A percentile compares a stretch with the other conserved stretches of the same genome.
Conservation (phyloP, 805 yeast genomes). For the Wickerhamiella domercqiae region DNA sequence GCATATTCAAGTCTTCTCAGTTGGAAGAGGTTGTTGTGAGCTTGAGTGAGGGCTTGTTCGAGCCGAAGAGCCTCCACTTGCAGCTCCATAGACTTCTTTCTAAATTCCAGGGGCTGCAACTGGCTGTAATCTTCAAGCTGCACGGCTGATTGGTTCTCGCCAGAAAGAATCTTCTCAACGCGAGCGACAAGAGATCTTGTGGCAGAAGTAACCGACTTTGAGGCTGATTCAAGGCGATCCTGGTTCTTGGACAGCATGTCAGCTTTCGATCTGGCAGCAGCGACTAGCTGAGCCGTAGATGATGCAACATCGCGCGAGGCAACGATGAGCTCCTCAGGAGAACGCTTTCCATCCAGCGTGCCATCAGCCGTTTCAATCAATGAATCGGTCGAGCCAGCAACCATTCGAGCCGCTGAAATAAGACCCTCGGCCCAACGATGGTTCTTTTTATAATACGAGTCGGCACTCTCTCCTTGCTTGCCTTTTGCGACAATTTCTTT, state of each 20-base stretch:
- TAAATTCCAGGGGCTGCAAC: conserved; percentile 62
- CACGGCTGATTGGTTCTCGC: conserved; percentile 23
- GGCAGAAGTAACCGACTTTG: conserved; percentile 56
- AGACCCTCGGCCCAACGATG: conserved; percentile 91
- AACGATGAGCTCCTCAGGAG: conserved; percentile 73
- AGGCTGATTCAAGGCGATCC: conserved; percentile 52
- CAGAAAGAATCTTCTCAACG: conserved; percentile 45
- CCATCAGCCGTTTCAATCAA: conserved; percentile 80
- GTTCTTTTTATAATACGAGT: conserved; percentile 72
- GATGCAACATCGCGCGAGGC: conserved; percentile 88
- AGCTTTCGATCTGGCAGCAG: conserved; percentile 80
- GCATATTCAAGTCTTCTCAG: conserved; percentile 66
- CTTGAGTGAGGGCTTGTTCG: conserved; percentile 54
- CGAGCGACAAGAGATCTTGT: conserved; percentile 56
- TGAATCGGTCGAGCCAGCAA: conserved; percentile 69
- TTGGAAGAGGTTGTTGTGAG: conserved; percentile 71
- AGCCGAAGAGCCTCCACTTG: conserved; percentile 78
- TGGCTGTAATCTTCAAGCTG: conserved; percentile 46
- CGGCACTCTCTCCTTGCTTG: conserved; percentile 45
- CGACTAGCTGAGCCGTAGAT: conserved; percentile 80
- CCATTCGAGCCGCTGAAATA: conserved; percentile 76
- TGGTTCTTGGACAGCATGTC: conserved; percentile 62
- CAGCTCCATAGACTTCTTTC: conserved; percentile 80
- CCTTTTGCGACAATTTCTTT: conserved; percentile 63
- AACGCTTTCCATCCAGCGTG: conserved; percentile 43